Evolutionary conservation across 805 yeast species (phyloP), one percentile per base, ranked within the genome.

Genomic region (Ogataea methanolica): DNA sequence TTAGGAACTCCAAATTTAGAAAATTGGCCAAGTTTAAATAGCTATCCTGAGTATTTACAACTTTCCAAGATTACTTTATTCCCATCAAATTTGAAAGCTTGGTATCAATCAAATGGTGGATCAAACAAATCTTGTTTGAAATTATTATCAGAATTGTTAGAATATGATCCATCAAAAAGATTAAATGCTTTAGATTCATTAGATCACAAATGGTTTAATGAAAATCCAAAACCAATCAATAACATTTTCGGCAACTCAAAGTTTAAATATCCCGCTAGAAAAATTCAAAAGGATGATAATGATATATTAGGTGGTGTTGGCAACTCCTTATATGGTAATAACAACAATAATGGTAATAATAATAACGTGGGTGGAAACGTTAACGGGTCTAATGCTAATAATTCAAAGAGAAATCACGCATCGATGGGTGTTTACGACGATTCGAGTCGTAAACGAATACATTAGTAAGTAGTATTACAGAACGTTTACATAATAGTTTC

Each of bases 31-130:
- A 73, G 83, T 21, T 66, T 94, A 36, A 72, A 75, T 38, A 82
- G 81, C 52, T 91, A 89, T 60, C 98, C 99, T 0, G 99, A 94
- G 60, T 94, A 76, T 62, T 75, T 71, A 17, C 75, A 83, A 33
- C 74, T 89, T 47, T 76, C 82, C 45, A 73, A 73, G 41, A 73
- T 82, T 58, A 79, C 78, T 39, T 71, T 72, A 17, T 85, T 82
- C 57, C 87, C 89, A 1, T 73, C 83, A 12, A 86, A 85, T 57
- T 68, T 94, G 36, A 80, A 80, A 37, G 80, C 83, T 12, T 94
- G 99, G 99, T 92, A 85, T 63, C 86, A 84, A 51, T 74, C 88
- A 2, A 81, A 87, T 29, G 95, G 96, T 14, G 92, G 88, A 0
- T 71, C 80, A 6, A 86, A 85, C 60, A 78, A 77, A 48, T 74